phyloP scores from a whole-genome alignment of 495 filamentous ascomycete genomes.

The Neurospora intermedia region DNA sequence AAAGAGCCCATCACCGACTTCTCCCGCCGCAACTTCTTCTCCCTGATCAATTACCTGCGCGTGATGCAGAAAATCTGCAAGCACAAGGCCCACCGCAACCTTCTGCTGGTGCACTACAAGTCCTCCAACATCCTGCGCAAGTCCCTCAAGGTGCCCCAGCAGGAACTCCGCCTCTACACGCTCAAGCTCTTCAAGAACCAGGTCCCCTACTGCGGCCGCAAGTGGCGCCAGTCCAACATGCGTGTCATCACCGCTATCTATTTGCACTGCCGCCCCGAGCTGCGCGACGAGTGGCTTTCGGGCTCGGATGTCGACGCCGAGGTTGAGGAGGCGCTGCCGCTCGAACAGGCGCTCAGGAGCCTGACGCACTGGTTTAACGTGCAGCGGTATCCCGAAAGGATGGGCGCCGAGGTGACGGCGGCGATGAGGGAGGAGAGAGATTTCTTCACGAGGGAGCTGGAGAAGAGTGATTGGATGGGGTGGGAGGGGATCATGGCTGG shows the following conservation, averaged over 20 bases:
- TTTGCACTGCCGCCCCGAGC: slow-evolving; percentile 80
- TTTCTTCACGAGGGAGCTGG: slow-evolving; percentile 84
- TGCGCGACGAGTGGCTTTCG: slow-evolving; percentile 90
- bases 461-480: slow-evolving; percentile 53
- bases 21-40: slow-evolving; percentile 90
- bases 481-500: slow-evolving; percentile 1
- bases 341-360: slow-evolving; percentile 78
- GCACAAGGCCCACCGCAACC: slow-evolving; percentile 82
- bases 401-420: slow-evolving; percentile 56
- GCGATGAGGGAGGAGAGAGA: slow-evolving; percentile 70
- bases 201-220: slow-evolving; percentile 93
- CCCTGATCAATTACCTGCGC: slow-evolving; percentile 84
- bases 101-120: slow-evolving; percentile 91
- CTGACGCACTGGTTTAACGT: slow-evolving; percentile 92
- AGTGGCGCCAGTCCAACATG: slow-evolving; percentile 98
- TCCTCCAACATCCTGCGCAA: slow-evolving; percentile 81
- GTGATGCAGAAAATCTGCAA: slow-evolving; percentile 96
- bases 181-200: slow-evolving; percentile 98
- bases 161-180: slow-evolving; percentile 78
- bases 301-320: slow-evolving; percentile 85
- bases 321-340: slow-evolving; percentile 80
- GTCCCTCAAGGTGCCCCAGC: slow-evolving; percentile 80
- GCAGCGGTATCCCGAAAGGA: slow-evolving; percentile 64
- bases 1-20: slow-evolving; percentile 78
- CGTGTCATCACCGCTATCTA: slow-evolving; percentile 96